Percentiles rank a stretch among this genome's conserved stretches.
Conservation (phyloP, 2,329 filamentous ascomycete species). For the Allantophomopsis lycopodina region DNA sequence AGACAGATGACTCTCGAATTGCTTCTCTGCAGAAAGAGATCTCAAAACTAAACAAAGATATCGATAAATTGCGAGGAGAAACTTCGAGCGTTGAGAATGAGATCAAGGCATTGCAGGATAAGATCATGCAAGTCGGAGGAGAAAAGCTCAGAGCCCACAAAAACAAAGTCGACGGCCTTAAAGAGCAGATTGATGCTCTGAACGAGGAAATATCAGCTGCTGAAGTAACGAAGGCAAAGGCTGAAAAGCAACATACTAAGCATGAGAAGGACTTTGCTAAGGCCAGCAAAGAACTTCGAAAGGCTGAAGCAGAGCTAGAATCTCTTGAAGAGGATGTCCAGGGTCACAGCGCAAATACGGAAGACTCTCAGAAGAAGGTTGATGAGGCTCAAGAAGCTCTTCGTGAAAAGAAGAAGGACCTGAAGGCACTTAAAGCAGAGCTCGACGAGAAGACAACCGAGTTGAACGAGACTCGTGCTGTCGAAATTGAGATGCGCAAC, state of each 20-base stretch:
- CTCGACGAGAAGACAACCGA: constrained; percentile 77
- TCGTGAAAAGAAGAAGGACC: constrained; percentile 64
- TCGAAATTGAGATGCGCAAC: constrained; percentile 97
- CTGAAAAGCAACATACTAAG: constrained; percentile 82
- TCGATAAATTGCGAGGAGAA: constrained; percentile 67
- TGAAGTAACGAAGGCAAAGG: constrained; percentile 81
- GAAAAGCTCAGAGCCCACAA: constrained; percentile 85
- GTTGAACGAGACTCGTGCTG: constrained; percentile 75
- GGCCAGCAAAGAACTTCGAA: constrained; percentile 65
- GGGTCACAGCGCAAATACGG: constrained; percentile 62
- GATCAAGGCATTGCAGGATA: constrained; percentile 85
- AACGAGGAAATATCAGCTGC: constrained; percentile 74
- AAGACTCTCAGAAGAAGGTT: constrained; percentile 57
- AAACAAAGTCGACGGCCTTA: constrained; percentile 77
- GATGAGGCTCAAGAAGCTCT: constrained; percentile 74
- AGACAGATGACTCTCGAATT: constrained; percentile 65
- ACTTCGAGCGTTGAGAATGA: constrained; percentile 86
- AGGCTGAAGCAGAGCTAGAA: constrained; percentile 59
- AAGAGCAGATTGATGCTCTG: constrained; percentile 70
- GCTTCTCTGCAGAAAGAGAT: constrained; percentile 67
- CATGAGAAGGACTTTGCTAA: constrained; percentile 72
- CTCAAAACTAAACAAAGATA: constrained; percentile 58
- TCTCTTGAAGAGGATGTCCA: constrained; percentile 66
- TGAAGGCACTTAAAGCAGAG: constrained; percentile 67
- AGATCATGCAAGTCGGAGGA: constrained; percentile 96